Percentiles rank a stretch among this genome's conserved stretches.
Evolutionary conservation across 225 moss, liverwort and hornwort species (phyloP).

Genomic region (Bryum argenteum): DNA sequence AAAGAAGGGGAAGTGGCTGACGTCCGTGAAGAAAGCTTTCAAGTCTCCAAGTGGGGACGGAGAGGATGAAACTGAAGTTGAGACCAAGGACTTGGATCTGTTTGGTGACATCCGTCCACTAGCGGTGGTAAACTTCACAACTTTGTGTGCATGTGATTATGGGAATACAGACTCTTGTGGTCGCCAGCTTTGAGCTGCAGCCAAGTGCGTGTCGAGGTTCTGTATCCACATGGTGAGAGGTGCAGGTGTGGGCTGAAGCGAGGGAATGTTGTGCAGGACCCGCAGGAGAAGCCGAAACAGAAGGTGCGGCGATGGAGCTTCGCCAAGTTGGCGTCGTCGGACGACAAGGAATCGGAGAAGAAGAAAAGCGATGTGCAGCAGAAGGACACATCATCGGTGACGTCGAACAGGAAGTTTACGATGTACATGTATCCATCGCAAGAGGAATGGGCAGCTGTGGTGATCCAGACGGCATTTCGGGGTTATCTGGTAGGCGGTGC

Average conservation of each 20-base stretch:
- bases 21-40: slow-evolving; percentile 92
- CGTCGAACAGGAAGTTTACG: slow-evolving; percentile 46
- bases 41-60: slow-evolving; percentile 74
- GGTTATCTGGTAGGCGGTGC: slow-evolving; percentile 76
- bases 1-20: slow-evolving; percentile 95
- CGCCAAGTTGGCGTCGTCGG: slow-evolving; percentile 63
- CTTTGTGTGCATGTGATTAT: neutral
- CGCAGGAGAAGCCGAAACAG: slow-evolving; percentile 69
- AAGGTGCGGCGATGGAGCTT: slow-evolving; percentile 89
- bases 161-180: neutral
- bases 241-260: slow-evolving; percentile 3
- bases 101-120: slow-evolving; percentile 58
- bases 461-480: slow-evolving; percentile 95
- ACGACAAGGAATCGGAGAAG: slow-evolving; percentile 66
- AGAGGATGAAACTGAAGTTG: slow-evolving; percentile 52
- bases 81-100: slow-evolving; percentile 56
- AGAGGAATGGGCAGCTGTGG: slow-evolving; percentile 94
- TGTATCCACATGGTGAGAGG: neutral
- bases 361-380: slow-evolving; percentile 54
- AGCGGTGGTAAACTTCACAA: slow-evolving; percentile 32
- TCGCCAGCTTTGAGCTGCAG: neutral
- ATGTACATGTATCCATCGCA: slow-evolving; percentile 65
- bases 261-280: slow-evolving; percentile 18
- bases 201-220: neutral
- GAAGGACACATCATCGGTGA: slow-evolving; percentile 30